These are phyloP conservation scores for Coleophoma eucalyptorum DNA, from an alignment of 2,329 filamentous ascomycete genomes.

Conservation along the genomic window DNA sequence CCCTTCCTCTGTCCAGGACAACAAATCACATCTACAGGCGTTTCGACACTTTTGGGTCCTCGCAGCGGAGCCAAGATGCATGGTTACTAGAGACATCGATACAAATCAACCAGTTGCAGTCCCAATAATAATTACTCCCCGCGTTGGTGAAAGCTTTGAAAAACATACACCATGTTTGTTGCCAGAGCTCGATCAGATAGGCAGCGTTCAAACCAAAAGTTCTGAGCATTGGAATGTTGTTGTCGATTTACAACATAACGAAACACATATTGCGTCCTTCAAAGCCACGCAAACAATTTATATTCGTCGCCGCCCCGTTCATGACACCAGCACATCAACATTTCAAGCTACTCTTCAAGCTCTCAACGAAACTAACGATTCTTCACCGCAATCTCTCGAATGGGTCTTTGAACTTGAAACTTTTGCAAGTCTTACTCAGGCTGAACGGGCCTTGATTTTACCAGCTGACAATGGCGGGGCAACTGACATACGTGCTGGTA, in stretches of 20 bases:
- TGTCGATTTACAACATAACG: conserved; percentile 58
- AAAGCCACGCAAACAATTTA: conserved; percentile 57
- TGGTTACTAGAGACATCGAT: conserved; percentile 83
- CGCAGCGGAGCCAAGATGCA: conserved; percentile 82
- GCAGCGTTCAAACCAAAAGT: conserved; percentile 42
- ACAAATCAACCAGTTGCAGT: conserved; percentile 76
- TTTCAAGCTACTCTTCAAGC: conserved; percentile 62
- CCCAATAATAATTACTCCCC: conserved; percentile 55
- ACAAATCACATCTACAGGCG: conserved; percentile 90
- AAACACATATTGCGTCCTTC: conserved; percentile 53
- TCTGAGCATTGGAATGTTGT: conserved; percentile 65
- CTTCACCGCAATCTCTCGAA: conserved; percentile 48
- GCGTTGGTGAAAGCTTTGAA: conserved; percentile 16
- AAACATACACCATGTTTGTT: conserved; percentile 32
- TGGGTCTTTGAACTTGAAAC: conserved; percentile 59
- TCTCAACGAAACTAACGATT: conserved; percentile 52
- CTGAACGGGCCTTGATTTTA: conserved; percentile 51
- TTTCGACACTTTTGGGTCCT: conserved; percentile 98
- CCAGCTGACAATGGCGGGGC: conserved; percentile 37
- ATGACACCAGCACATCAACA: conserved; percentile 50
- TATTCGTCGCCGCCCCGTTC: conserved; percentile 54
- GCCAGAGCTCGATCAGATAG: conserved; percentile 44
- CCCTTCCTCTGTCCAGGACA: conserved; percentile 85
- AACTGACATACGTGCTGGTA: conserved; percentile 41
- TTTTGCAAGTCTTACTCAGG: conserved; percentile 49